Conservation (phyloP, 2,329 filamentous ascomycete genomes). For the Fusarium pseudoanthophilum region DNA sequence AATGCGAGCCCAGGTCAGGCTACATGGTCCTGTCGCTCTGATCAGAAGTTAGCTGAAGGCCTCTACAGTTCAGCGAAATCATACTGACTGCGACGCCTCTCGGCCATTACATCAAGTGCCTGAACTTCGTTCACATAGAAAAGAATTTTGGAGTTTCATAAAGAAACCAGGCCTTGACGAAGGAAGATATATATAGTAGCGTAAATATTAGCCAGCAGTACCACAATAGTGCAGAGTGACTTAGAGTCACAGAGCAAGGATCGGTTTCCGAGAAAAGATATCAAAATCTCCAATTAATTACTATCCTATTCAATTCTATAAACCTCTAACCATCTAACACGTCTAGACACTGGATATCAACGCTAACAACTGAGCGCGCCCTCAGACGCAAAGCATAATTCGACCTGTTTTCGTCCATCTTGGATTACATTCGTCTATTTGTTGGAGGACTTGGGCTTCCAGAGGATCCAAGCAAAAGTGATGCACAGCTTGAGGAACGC, state of each 20-base stretch:
- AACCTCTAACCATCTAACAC: accelerated
- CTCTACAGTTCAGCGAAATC: too few relatives aligned
- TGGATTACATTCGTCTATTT: neutral
- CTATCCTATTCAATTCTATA: neutral
- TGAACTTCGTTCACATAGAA: accelerated
- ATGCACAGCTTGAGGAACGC: conserved; percentile 42
- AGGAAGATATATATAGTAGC: accelerated
- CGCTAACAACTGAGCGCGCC: neutral
- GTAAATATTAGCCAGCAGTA: accelerated
- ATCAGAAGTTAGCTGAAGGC: accelerated
- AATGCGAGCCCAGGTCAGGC: neutral
- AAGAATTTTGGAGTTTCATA: neutral
- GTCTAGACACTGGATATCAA: neutral
- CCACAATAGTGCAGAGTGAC: accelerated
- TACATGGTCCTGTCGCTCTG: accelerated
- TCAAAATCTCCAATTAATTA: neutral
- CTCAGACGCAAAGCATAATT: too few relatives aligned
- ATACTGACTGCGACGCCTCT: too few relatives aligned
- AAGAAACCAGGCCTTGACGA: accelerated
- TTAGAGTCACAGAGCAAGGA: neutral
- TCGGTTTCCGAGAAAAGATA: accelerated
- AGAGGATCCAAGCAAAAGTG: conserved; percentile 35
- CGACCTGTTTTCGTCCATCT: neutral
- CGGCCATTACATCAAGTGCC: accelerated
- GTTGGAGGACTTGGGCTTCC: conserved; percentile 37